Conservation (phyloP, 331 rosid genomes). For the Prunus yedoensis region DNA sequence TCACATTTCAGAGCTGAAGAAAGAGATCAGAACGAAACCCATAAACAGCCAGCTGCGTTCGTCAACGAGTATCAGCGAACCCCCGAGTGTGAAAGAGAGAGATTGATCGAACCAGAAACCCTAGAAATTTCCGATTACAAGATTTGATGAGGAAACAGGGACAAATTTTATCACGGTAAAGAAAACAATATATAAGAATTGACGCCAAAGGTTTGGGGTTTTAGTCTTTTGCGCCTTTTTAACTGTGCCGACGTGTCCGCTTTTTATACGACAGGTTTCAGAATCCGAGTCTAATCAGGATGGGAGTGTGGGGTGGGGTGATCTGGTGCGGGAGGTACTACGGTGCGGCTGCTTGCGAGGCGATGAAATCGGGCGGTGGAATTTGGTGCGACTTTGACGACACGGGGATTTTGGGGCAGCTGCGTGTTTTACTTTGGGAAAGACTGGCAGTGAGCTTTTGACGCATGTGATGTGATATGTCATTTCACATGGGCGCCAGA, state of each 20-base stretch:
- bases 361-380: not conserved
- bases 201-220: conserved; percentile 17
- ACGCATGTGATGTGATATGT: conserved; percentile 10
- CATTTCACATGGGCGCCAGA: not conserved
- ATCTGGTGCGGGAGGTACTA: not conserved
- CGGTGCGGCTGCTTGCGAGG: not conserved
- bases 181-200: not conserved
- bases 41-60: not conserved
- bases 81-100: conserved; percentile 1
- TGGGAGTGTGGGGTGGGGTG: not conserved
- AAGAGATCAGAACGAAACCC: conserved; percentile 1
- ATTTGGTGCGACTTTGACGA: not conserved
- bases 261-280: not conserved
- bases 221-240: conserved; percentile 22
- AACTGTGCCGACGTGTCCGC: conserved; percentile 20
- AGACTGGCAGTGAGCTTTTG: conserved; percentile 9
- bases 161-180: conserved; percentile 1
- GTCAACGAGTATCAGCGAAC: not conserved
- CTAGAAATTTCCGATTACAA: conserved; percentile 37
- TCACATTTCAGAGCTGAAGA: conserved; percentile 20
- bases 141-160: conserved; percentile 16
- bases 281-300: not conserved
- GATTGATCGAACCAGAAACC: conserved; percentile 45
- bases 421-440: not conserved
- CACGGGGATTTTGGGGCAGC: not conserved